Evolutionary conservation across 2,329 filamentous ascomycete genomes (phyloP).

Genomic region (Pseudogymnoascus verrucosus): DNA sequence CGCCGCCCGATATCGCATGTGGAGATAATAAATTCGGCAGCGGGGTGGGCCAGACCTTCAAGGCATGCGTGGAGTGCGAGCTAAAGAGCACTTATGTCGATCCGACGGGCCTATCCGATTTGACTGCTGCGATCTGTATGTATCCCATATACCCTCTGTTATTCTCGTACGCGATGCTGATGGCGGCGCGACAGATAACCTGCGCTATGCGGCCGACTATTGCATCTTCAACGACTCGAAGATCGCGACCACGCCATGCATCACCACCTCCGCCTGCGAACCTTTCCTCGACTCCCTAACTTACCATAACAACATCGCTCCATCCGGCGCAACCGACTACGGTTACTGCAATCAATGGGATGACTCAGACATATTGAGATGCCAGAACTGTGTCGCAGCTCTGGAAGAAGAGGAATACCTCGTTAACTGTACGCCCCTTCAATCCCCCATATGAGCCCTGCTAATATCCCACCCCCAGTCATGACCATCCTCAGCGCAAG

Average conservation of each 20-base stretch:
- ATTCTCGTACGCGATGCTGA: slow-evolving; percentile 1
- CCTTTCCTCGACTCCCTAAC: slow-evolving; percentile 20
- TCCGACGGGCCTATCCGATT: slow-evolving; percentile 20
- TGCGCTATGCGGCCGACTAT: slow-evolving; percentile 22
- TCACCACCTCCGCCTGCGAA: slow-evolving; percentile 18
- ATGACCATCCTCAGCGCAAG: slow-evolving; percentile 22
- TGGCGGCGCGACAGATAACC: slow-evolving; percentile 20
- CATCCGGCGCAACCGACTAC: slow-evolving; percentile 18
- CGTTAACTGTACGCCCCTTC: slow-evolving; percentile 17
- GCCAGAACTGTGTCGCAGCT: slow-evolving; percentile 15
- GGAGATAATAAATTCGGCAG: neutral
- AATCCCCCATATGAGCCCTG: neutral
- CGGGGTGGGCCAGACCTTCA: slow-evolving; percentile 20
- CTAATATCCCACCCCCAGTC: slow-evolving; percentile 16
- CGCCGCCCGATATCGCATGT: slow-evolving; percentile 21
- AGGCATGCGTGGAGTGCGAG: slow-evolving; percentile 24
- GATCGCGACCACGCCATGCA: slow-evolving; percentile 20
- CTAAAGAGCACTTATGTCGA: slow-evolving; percentile 21
- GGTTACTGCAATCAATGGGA: slow-evolving; percentile 22
- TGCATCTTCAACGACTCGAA: slow-evolving; percentile 22
- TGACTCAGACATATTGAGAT: slow-evolving; percentile 17
- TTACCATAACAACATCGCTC: slow-evolving; percentile 17
- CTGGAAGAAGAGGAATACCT: slow-evolving; percentile 14
- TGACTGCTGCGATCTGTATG: slow-evolving; percentile 26
- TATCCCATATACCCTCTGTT: neutral